phyloP scores from a whole-genome alignment of 1,284 basidiomycete genomes.

The Pseudozyma thailandica region DNA sequence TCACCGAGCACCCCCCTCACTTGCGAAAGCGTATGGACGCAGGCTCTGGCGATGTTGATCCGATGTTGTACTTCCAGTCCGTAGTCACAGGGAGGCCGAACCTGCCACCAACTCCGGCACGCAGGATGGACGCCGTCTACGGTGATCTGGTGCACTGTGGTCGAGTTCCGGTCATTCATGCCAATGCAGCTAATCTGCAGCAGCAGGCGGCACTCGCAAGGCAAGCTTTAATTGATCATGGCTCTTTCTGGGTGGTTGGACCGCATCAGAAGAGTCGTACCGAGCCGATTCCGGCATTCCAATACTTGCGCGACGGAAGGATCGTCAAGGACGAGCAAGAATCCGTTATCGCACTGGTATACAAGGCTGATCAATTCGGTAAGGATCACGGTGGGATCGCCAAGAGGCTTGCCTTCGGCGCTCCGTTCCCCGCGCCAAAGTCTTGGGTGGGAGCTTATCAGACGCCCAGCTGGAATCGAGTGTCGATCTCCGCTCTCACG shows the following conservation, averaged over 20 bases:
- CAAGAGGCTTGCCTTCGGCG: conserved; percentile 5
- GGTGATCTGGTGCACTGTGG: background rate
- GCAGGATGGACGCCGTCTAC: background rate
- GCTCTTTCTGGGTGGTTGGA: conserved; percentile 3
- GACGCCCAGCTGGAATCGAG: background rate
- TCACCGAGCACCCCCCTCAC: background rate
- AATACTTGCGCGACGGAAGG: background rate
- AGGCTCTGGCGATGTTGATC: background rate
- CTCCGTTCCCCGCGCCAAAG: background rate
- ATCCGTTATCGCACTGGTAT: background rate
- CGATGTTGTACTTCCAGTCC: background rate
- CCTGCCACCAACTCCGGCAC: background rate
- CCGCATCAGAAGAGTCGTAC: background rate
- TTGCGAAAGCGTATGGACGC: background rate
- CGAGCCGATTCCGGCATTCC: background rate
- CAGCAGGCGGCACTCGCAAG: background rate
- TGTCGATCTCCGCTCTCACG: background rate
- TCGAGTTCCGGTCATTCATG: background rate
- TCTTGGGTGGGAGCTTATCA: background rate
- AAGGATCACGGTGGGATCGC: conserved; percentile 1
- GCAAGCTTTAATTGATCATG: background rate
- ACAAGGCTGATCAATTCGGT: background rate
- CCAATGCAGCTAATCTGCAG: background rate
- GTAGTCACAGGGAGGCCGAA: too few species aligned
- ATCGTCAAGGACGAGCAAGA: background rate